phyloP scores from a whole-genome alignment of 257 asterid genomes.

The Gardenia jasminoides region DNA sequence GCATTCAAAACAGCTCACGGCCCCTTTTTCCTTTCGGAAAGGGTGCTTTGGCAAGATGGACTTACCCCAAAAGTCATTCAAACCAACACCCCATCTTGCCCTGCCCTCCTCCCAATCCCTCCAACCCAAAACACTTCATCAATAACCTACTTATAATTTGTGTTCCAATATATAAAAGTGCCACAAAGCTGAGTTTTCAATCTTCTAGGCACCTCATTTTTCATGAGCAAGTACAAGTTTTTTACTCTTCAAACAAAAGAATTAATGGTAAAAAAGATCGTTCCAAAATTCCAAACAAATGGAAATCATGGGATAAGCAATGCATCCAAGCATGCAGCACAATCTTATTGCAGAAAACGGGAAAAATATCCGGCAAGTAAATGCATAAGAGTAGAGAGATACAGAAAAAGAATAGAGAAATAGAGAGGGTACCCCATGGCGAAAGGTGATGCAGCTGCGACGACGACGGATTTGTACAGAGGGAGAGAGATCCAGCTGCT shows the following conservation, averaged over 20 bases:
- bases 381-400: too few species aligned
- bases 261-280: not conserved
- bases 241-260: not conserved
- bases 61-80: slow-evolving; percentile 1
- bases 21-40: slow-evolving; percentile 2
- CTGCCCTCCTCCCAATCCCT: not conserved
- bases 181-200: too few species aligned
- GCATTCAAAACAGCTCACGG: slow-evolving; percentile 62
- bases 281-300: too few species aligned
- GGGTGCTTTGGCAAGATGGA: slow-evolving; percentile 65
- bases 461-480: not conserved
- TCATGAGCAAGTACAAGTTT: too few species aligned
- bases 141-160: not conserved
- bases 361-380: too few species aligned
- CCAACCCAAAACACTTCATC: not conserved
- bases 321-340: not conserved
- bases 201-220: not conserved
- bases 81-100: not conserved
- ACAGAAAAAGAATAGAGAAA: not conserved
- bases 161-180: not conserved
- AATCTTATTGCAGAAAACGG: not conserved
- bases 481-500: not conserved
- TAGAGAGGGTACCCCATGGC: slow-evolving; percentile 7
- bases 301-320: not conserved
- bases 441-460: not conserved